These are phyloP conservation scores for Cladobotryum protrusum DNA, from an alignment of 2,329 filamentous ascomycete species.

Conservation along the genomic window DNA sequence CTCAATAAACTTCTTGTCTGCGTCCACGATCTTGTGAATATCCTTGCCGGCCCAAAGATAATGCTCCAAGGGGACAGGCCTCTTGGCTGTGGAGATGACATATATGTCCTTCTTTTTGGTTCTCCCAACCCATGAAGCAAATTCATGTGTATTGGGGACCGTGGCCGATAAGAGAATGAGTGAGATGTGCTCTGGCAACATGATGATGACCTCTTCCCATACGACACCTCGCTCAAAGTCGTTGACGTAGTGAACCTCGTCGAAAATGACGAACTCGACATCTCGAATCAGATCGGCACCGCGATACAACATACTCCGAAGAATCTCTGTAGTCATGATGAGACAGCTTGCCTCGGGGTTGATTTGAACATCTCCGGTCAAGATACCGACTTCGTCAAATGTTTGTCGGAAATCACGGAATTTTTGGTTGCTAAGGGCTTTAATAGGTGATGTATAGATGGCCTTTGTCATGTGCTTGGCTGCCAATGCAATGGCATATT, in stretches of 20 bases:
- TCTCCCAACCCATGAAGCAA: slow-evolving; percentile 94
- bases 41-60: slow-evolving; percentile 93
- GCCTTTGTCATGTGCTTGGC: slow-evolving; percentile 99
- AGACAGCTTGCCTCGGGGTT: slow-evolving; percentile 95
- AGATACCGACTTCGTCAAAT: slow-evolving; percentile 93
- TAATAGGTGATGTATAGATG: slow-evolving; percentile 98
- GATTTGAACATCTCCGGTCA: slow-evolving; percentile 97
- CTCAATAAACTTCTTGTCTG: slow-evolving; percentile 86
- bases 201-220: slow-evolving; percentile 99
- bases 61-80: slow-evolving; percentile 90
- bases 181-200: slow-evolving; percentile 95
- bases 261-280: slow-evolving; percentile 97
- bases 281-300: slow-evolving; percentile 94
- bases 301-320: slow-evolving; percentile 95
- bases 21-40: slow-evolving; percentile 90
- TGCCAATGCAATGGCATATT: slow-evolving; percentile 93
- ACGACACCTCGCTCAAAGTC: slow-evolving; percentile 93
- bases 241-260: slow-evolving; percentile 98
- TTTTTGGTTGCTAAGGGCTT: slow-evolving; percentile 96
- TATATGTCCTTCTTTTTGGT: slow-evolving; percentile 99
- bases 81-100: slow-evolving; percentile 94
- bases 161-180: slow-evolving; percentile 93
- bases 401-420: slow-evolving; percentile 87
- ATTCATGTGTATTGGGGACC: slow-evolving; percentile 95
- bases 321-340: slow-evolving; percentile 98